phyloP scores from a whole-genome alignment of 805 yeast species.

The Yarrowia deformans region DNA sequence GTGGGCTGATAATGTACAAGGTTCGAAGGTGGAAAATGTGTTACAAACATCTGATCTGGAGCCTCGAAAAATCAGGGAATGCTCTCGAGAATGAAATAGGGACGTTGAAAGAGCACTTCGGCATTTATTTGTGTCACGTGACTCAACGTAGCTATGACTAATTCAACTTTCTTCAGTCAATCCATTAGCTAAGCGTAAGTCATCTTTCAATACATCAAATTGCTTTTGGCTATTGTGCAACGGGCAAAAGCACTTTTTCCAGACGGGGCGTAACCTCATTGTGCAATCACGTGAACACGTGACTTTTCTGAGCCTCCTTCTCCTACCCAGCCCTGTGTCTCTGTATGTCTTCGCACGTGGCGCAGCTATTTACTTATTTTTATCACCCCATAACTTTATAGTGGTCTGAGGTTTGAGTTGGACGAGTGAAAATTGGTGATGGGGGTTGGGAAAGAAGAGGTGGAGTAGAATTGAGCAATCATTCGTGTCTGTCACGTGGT shows the following conservation, averaged over 20 bases:
- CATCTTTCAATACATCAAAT: neutral
- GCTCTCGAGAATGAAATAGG: neutral
- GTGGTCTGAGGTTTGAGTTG: slow-evolving; percentile 20
- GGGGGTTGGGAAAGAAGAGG: too few species aligned
- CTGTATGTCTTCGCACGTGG: slow-evolving; percentile 6
- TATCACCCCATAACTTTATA: slow-evolving; percentile 21
- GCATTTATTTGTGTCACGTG: neutral
- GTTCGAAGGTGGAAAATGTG: neutral
- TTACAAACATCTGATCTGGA: slow-evolving; percentile 7
- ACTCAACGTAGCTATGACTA: neutral
- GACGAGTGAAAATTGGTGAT: too few species aligned
- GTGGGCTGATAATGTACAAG: slow-evolving; percentile 33
- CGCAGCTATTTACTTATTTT: too few species aligned
- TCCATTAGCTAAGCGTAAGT: too few species aligned
- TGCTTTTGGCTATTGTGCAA: slow-evolving; percentile 15
- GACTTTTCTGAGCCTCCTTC: neutral
- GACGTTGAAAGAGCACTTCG: neutral
- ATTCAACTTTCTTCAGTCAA: neutral
- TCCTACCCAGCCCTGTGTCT: neutral
- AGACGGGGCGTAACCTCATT: too few species aligned
- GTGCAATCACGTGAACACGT: slow-evolving; percentile 21
- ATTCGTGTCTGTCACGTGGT: neutral
- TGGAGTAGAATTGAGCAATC: too few species aligned
- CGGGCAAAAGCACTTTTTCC: slow-evolving; percentile 5
- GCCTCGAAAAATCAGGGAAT: slow-evolving; percentile 1